Percentiles rank a stretch among this genome's conserved stretches.
Conservation (phyloP, 129 eudicot genomes). For the Artemisia argyi region DNA sequence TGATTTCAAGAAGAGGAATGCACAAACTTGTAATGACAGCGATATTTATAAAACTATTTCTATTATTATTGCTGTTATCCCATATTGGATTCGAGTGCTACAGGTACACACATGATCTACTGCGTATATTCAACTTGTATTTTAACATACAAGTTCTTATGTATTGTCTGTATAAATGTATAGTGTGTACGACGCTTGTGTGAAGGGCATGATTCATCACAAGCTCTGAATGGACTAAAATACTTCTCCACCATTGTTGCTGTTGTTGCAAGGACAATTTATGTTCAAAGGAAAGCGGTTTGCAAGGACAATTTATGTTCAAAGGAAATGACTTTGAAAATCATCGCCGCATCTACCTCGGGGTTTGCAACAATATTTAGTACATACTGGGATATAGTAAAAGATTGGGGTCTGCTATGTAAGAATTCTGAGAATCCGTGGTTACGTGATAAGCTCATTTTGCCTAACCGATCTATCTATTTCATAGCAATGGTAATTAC, state of each 20-base stretch:
- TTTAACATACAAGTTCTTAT: background rate
- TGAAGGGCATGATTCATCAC: slow-evolving; percentile 54
- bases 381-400: slow-evolving; percentile 80
- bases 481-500: slow-evolving; percentile 62
- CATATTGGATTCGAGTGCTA: slow-evolving; percentile 58
- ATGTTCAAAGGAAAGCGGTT: slow-evolving; percentile 30
- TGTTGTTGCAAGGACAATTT: slow-evolving; percentile 48
- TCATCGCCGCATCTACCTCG: slow-evolving; percentile 50
- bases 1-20: slow-evolving; percentile 47
- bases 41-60: slow-evolving; percentile 24
- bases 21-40: slow-evolving; percentile 33
- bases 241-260: slow-evolving; percentile 66
- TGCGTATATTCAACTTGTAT: background rate
- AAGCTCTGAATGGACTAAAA: slow-evolving; percentile 53
- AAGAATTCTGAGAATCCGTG: slow-evolving; percentile 55
- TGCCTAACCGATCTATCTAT: slow-evolving; percentile 47
- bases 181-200: slow-evolving; percentile 56
- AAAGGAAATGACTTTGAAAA: slow-evolving; percentile 18
- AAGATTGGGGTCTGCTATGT: slow-evolving; percentile 67
- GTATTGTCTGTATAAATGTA: background rate
- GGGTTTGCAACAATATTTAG: slow-evolving; percentile 49
- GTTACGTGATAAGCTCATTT: slow-evolving; percentile 67
- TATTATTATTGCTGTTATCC: slow-evolving; percentile 54
- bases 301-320: slow-evolving; percentile 42
- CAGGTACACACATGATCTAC: slow-evolving; percentile 40